Evolutionary conservation across 2,329 filamentous ascomycete genomes (phyloP), one percentile per base, ranked within the genome.

Genomic region (Talaromyces albobiverticillius): DNA sequence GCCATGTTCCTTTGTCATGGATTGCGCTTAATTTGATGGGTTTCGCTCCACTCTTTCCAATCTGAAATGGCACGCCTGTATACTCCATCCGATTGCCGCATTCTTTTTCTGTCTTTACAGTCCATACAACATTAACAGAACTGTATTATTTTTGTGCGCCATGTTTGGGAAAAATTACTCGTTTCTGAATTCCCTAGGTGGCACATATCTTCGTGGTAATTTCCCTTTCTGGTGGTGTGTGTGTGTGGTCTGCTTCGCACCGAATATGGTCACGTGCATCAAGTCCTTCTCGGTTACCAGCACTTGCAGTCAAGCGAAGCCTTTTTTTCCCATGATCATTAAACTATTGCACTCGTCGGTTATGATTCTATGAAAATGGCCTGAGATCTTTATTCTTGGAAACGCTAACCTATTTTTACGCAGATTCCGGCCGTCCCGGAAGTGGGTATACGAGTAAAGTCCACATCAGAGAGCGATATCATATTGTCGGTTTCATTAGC

Each of bases 401-500:
- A 16, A 53, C 26, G 61, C 69, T 71, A 57, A 71, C 62, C 20
- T 34, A n/a, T 31, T 53, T 38, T 36, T 16, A 29, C 25, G 53
- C 60, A 75, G 72, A 75, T 55, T 61, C 62, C n/a, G 34, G 66
- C 56, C 70, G 78, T 61, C 69, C 78, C 50, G 70, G 74, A 23
- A 73, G 73, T 59, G 74, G 71, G 31, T 86, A 86, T 64, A 79
- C 78, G 47, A 82, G 77, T 69, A 96, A 96, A 73, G 89, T 94
- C 59, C 87, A 90, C 59, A 90, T 97, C 55, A 87, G 88, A 57
- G 93, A 97, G 72, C 88, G 89, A 62, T 99, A 97, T 75, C 91
- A 94, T 64, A 94, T 99, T 64, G 87, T 99, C 54, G 94, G 94
- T 41, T 99, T 99, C 79, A 99, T 99, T 64, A 96, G 90, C 69